phyloP scores from a whole-genome alignment of 2,329 filamentous ascomycete species.

The Microdochium bolleyi region DNA sequence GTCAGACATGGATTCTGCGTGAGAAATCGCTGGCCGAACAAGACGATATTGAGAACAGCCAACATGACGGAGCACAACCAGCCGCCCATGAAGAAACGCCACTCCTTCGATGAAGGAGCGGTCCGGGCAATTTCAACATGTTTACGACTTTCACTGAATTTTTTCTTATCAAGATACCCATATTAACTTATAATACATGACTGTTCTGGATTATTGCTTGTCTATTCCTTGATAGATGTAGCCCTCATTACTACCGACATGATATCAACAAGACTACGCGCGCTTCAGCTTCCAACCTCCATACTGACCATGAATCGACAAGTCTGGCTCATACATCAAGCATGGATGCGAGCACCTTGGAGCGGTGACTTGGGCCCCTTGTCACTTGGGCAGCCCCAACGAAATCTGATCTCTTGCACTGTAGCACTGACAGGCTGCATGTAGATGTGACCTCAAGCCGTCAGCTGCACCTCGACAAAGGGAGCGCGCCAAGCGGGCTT shows the following conservation, averaged over 20 bases:
- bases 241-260: no score
- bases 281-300: no score
- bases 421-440: not conserved
- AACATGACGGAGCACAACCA: slow-evolving; percentile 14
- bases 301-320: no score
- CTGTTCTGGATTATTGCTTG: not conserved
- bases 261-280: no score
- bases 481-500: not conserved
- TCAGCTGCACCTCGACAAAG: not conserved
- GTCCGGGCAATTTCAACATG: not conserved
- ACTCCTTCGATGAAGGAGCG: not conserved
- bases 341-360: not conserved
- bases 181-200: not conserved
- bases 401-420: not conserved
- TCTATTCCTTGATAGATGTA: not conserved
- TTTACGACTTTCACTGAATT: not conserved
- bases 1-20: slow-evolving; percentile 12
- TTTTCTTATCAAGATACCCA: not conserved
- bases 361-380: not conserved
- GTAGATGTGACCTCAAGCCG: not conserved
- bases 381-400: not conserved
- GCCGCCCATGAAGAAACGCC: not conserved
- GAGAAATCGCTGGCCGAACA: slow-evolving; percentile 5
- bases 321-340: no score
- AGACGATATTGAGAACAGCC: slow-evolving; percentile 2